These are phyloP conservation scores for Fraxinus platypoda DNA, from an alignment of 305 asterid genomes.

Conservation along the genomic window DNA sequence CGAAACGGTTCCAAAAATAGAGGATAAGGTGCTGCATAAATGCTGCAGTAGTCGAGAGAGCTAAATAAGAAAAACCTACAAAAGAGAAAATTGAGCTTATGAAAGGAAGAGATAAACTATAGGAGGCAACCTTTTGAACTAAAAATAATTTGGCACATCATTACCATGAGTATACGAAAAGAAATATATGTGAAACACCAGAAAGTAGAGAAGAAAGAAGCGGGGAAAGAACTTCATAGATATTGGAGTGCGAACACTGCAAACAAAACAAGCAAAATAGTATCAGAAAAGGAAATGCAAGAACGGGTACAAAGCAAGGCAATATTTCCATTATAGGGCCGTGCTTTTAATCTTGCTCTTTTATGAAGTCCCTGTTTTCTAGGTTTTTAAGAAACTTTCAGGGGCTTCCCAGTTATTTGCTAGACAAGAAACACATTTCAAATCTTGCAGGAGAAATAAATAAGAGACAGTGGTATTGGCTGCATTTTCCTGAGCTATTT, in stretches of 20 bases:
- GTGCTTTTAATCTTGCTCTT: neutral
- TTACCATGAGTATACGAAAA: slow-evolving; percentile 94
- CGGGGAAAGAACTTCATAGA: slow-evolving; percentile 99
- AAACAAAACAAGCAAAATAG: slow-evolving; percentile 37
- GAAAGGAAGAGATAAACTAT: slow-evolving; percentile 22
- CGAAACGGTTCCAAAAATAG: slow-evolving; percentile 97
- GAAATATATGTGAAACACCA: slow-evolving; percentile 93
- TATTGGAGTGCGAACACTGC: slow-evolving; percentile 98
- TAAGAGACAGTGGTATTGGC: slow-evolving; percentile 7
- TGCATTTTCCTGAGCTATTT: slow-evolving; percentile 2
- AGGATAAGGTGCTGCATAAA: slow-evolving; percentile 97
- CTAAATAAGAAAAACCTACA: slow-evolving; percentile 91
- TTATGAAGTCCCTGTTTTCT: neutral
- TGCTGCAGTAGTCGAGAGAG: slow-evolving; percentile 93
- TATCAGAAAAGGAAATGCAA: slow-evolving; percentile 27
- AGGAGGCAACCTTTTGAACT: slow-evolving; percentile 17
- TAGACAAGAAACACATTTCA: neutral
- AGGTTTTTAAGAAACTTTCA: neutral
- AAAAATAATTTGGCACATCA: slow-evolving; percentile 1
- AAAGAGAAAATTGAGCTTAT: slow-evolving; percentile 23
- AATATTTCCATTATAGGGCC: slow-evolving; percentile 3
- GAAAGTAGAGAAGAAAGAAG: slow-evolving; percentile 93
- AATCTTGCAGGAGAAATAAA: neutral
- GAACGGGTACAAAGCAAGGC: slow-evolving; percentile 11
- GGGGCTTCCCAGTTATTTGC: slow-evolving; percentile 1